These are phyloP conservation scores for Hippophae tibetana DNA, from an alignment of 306 rosid species.

Conservation along the genomic window DNA sequence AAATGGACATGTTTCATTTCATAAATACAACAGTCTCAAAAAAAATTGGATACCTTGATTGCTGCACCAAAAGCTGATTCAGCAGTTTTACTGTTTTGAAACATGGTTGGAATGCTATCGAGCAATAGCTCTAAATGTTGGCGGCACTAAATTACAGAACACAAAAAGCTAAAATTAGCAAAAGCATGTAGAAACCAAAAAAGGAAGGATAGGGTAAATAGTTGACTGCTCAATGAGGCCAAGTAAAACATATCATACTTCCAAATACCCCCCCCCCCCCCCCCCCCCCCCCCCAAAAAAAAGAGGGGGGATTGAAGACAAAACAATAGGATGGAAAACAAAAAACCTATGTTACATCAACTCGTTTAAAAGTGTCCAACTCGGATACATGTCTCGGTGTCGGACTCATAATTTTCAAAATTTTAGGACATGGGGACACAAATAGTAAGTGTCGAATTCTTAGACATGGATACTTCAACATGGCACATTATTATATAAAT, in stretches of 20 bases:
- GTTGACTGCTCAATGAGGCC: conserved; percentile 6
- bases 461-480: too few species aligned
- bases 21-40: too few species aligned
- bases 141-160: conserved; percentile 53
- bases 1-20: too few species aligned
- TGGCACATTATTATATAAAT: too few species aligned
- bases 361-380: too few species aligned
- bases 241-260: conserved; percentile 4
- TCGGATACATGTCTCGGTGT: too few species aligned
- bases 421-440: too few species aligned
- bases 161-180: conserved; percentile 18
- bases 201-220: conserved; percentile 8
- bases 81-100: conserved; percentile 72
- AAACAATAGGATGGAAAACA: too few species aligned
- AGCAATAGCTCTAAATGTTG: conserved; percentile 83
- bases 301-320: background rate
- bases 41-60: conserved; percentile 58
- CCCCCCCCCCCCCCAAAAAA: too few species aligned
- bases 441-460: too few species aligned
- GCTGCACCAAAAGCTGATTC: conserved; percentile 99
- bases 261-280: background rate
- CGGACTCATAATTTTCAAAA: too few species aligned
- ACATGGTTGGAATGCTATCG: conserved; percentile 86
- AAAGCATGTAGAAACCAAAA: conserved; percentile 1
- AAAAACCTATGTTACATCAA: too few species aligned